Percentiles rank a stretch among this genome's conserved stretches.
These are phyloP conservation scores for Dictyostelium gargantuum DNA, from an alignment of 208 protist genomes.

Conservation along the genomic window DNA sequence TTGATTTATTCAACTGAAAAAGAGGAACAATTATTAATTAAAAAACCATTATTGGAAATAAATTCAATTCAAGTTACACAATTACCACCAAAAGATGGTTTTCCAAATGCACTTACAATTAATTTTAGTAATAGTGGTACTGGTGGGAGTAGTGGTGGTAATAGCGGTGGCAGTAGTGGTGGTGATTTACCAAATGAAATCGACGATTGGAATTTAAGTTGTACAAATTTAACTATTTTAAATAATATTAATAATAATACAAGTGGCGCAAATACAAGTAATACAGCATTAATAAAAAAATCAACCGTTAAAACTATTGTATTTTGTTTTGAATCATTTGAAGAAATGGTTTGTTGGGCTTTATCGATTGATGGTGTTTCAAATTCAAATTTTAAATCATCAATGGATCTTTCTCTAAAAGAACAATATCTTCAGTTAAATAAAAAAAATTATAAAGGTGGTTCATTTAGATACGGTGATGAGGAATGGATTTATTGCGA, in stretches of 20 bases:
- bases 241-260: not conserved
- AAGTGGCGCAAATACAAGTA: not conserved
- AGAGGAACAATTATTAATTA: conserved; percentile 1
- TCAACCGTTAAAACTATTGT: not conserved
- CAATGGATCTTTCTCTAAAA: conserved; percentile 18
- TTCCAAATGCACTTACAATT: conserved; percentile 5
- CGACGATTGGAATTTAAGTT: not conserved
- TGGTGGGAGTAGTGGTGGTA: not conserved
- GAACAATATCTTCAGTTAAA: not conserved
- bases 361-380: conserved; percentile 21
- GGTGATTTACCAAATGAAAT: not conserved
- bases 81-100: not conserved
- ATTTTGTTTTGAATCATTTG: not conserved
- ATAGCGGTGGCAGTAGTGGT: not conserved
- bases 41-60: conserved; percentile 17
- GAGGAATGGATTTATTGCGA: conserved; percentile 53
- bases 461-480: conserved; percentile 12
- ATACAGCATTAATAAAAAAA: not conserved
- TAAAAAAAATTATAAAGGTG: conserved; percentile 16
- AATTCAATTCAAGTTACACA: not conserved
- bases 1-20: conserved; percentile 20
- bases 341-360: not conserved
- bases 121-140: not conserved
- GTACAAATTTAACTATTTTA: not conserved
- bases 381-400: conserved; percentile 58